Conservation (phyloP, 768 basidiomycete genomes). For the Collybiopsis luxurians region DNA sequence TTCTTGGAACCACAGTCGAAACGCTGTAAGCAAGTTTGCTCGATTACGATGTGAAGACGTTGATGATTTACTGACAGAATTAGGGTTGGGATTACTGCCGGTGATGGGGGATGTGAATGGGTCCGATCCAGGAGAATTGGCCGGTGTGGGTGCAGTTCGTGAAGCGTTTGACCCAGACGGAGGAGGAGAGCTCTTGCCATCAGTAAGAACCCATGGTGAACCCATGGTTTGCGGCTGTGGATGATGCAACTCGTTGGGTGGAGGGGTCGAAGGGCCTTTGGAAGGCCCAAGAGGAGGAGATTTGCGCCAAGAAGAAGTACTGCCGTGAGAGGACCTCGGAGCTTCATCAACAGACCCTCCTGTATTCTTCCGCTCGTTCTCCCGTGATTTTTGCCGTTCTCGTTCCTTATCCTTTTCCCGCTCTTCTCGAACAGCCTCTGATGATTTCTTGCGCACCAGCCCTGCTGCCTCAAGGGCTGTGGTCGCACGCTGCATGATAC, state of each 20-base stretch:
- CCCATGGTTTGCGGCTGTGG: constrained; percentile 37
- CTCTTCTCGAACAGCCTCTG: constrained; percentile 69
- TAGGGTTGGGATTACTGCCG: constrained; percentile 32
- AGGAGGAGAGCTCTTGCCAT: constrained; percentile 36
- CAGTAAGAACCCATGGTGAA: constrained; percentile 76
- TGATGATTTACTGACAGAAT: constrained; percentile 13
- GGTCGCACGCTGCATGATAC: constrained; percentile 94
- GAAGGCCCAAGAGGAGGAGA: constrained; percentile 60
- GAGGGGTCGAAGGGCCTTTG: constrained; percentile 56
- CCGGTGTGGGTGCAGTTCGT: constrained; percentile 39
- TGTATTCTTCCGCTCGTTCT: constrained; percentile 37
- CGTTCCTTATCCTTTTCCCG: constrained; percentile 44
- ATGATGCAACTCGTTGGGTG: constrained; percentile 39
- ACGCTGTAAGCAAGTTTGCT: constrained; percentile 79
- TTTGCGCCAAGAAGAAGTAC: constrained; percentile 63
- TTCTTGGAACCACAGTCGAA: constrained; percentile 91
- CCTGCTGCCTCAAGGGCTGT: constrained; percentile 87
- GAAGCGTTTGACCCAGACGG: constrained; percentile 14
- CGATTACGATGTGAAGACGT: constrained; percentile 52
- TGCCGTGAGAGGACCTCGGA: constrained; percentile 62
- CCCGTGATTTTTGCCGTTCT: constrained; percentile 40
- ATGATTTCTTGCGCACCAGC: constrained; percentile 78
- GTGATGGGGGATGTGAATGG: constrained; percentile 44
- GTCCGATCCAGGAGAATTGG: constrained; percentile 53
- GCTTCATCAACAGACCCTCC: constrained; percentile 49